A percentile compares a stretch with the other conserved stretches of the same genome.
Conservation (phyloP, 495 filamentous ascomycete genomes). For the Trichoderma gamsii region DNA sequence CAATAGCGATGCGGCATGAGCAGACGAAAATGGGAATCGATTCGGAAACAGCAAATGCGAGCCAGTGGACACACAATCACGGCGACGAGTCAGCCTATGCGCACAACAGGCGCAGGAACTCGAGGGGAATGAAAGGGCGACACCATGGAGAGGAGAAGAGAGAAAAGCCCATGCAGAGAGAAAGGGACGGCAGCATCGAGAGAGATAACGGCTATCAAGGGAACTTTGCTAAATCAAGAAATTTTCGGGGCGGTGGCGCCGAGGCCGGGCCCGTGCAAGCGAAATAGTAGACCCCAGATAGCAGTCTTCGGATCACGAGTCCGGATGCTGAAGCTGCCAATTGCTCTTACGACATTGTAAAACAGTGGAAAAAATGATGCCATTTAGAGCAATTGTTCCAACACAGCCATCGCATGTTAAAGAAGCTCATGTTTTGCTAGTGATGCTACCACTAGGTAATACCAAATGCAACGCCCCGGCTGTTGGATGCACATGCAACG, state of each 20-base stretch:
- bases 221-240: constrained; percentile 1
- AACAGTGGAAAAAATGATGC: neutral
- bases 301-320: neutral
- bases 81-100: neutral
- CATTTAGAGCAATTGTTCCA: too few species aligned
- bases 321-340: neutral
- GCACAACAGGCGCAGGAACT: neutral
- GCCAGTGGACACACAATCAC: neutral
- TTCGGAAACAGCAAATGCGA: neutral
- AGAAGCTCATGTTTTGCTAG: too few species aligned
- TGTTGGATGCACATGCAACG: neutral
- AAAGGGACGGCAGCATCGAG: neutral
- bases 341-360: neutral
- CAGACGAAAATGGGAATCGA: neutral
- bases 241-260: constrained; percentile 11
- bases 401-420: too few species aligned
- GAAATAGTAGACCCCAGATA: neutral
- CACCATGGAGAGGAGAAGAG: neutral
- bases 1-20: neutral
- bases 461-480: neutral
- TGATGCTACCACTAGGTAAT: too few species aligned
- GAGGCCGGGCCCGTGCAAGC: constrained; percentile 1
- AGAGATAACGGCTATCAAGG: constrained; percentile 11
- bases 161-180: neutral
- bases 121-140: neutral